A percentile compares a stretch with the other conserved stretches of the same genome.
Conservation (phyloP, 1,284 basidiomycete species). For the Apiotrichum gamsii region DNA sequence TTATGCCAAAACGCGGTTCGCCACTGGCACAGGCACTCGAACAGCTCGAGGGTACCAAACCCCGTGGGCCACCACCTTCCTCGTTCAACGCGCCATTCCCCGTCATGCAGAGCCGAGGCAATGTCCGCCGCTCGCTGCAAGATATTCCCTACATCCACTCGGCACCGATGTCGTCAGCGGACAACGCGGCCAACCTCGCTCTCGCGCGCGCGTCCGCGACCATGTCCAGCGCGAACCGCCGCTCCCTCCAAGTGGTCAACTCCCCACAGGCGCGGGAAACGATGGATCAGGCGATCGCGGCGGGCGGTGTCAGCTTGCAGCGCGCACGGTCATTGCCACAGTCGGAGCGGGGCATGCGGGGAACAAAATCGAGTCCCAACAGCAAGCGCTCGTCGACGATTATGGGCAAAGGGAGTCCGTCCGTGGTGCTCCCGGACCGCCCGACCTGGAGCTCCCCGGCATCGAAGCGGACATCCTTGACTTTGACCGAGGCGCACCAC, state of each 20-base stretch:
- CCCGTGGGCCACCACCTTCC: background rate
- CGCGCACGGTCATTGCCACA: constrained; percentile 11
- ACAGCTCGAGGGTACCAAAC: constrained; percentile 6
- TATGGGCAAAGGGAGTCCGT: background rate
- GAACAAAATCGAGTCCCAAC: too few relatives aligned
- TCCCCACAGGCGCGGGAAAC: background rate
- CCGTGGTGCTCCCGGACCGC: background rate
- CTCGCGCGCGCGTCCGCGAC: constrained; percentile 11
- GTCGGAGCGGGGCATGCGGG: constrained; percentile 1
- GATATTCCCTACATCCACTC: constrained; percentile 17
- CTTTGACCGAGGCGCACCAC: background rate
- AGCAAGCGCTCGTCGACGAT: background rate
- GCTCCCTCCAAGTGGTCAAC: constrained; percentile 11
- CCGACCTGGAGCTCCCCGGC: background rate
- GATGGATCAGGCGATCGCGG: constrained; percentile 3
- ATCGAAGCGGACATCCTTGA: constrained; percentile 5
- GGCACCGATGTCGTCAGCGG: constrained; percentile 7
- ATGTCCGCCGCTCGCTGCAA: constrained; percentile 14
- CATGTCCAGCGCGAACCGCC: constrained; percentile 15
- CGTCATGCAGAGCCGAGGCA: background rate
- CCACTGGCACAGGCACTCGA: constrained; percentile 13
- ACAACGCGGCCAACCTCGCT: constrained; percentile 11
- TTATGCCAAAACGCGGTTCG: constrained; percentile 11
- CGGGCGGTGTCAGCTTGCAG: constrained; percentile 5
- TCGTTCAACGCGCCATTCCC: constrained; percentile 7